Evolutionary conservation across 2,329 filamentous ascomycete genomes (phyloP), one percentile per base, ranked within the genome.

Genomic region (Bipolaris sorokiniana): DNA sequence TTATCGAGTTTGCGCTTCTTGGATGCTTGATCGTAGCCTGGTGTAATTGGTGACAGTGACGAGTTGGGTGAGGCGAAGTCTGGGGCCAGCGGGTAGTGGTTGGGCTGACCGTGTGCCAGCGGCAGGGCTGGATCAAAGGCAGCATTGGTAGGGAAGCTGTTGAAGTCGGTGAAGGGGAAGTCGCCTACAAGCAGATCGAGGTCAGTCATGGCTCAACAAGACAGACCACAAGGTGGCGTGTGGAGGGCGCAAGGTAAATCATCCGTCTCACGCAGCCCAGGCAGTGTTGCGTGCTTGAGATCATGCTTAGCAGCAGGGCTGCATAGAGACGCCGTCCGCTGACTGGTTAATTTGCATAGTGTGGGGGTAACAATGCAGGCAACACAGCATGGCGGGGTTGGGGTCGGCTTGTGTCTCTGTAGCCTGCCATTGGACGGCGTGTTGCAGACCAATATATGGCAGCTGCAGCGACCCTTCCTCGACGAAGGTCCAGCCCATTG

Each of bases 1-100:
- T 69, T 65, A 16, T 78, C 76, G n/a, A 77, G 67, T 62, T 80
- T 82, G 68, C 80, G 80, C 76, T 82, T 82, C 68, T 79, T 78
- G 61, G 75, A 76, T 37, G 63, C 55, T 20, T 63, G 62, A 54
- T 73, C 69, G 58, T 71, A 75, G 51, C 61, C 64, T 42, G 59
- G 65, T 13, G 66, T 59, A 48, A 67, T 51, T 20, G 76, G 72
- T 15, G 75, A 76, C 37, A 73, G 55, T n/a, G 63, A 58, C 13
- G 66, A 66, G 23, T 64, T 49, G 46, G 73, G 69, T 2, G 72
- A 72, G 5, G 62, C 60, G 57, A 67, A 75, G 44, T 61, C 66
- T n/a, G 59, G 58, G 13, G 71, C 57, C n/a, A 72, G 56, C 5
- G 66, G 51, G 61, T 67, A 74, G 54, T 59, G 55, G 58, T 57